These are phyloP conservation scores for Calocera cornea DNA, from an alignment of 768 basidiomycete genomes.

Conservation along the genomic window DNA sequence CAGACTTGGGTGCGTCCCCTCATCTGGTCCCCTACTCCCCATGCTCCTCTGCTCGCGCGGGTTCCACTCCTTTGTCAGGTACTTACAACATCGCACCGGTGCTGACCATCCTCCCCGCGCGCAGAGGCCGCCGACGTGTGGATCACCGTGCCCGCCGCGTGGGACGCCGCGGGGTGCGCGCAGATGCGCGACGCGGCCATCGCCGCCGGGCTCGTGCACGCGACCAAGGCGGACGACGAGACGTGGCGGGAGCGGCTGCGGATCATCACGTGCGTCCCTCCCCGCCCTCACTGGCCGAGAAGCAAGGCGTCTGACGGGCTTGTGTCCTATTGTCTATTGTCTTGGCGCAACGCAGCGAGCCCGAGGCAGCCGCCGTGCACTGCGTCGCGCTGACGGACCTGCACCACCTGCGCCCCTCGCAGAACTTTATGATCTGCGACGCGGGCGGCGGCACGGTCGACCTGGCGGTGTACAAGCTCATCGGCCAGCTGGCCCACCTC, in stretches of 20 bases:
- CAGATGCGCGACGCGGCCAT: slow-evolving; percentile 80
- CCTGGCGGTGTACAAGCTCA: slow-evolving; percentile 44
- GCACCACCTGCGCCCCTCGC: slow-evolving; percentile 62
- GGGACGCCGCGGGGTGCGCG: slow-evolving; percentile 75
- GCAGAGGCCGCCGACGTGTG: slow-evolving; percentile 72
- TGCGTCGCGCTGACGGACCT: slow-evolving; percentile 70
- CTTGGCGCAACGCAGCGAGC: slow-evolving; percentile 30
- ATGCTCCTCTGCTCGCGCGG: no score
- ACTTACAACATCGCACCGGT: no score
- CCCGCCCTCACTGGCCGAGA: no score
- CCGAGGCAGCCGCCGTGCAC: slow-evolving; percentile 84
- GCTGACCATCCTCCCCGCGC: no score
- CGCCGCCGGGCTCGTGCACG: slow-evolving; percentile 63
- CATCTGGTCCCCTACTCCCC: no score
- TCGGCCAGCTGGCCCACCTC: slow-evolving; percentile 63
- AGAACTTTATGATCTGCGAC: slow-evolving; percentile 86
- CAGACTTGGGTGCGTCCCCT: slow-evolving; percentile 54
- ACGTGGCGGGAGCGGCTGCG: slow-evolving; percentile 68
- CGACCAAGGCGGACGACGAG: slow-evolving; percentile 51
- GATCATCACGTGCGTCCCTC: slow-evolving; percentile 55
- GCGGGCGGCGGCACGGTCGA: slow-evolving; percentile 74
- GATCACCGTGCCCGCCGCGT: slow-evolving; percentile 79
- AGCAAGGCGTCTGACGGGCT: background rate
- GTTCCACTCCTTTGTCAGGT: no score
- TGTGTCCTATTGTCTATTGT: background rate